These are phyloP conservation scores for Citrus trifoliata DNA, from an alignment of 345 rosid genomes.

Conservation along the genomic window DNA sequence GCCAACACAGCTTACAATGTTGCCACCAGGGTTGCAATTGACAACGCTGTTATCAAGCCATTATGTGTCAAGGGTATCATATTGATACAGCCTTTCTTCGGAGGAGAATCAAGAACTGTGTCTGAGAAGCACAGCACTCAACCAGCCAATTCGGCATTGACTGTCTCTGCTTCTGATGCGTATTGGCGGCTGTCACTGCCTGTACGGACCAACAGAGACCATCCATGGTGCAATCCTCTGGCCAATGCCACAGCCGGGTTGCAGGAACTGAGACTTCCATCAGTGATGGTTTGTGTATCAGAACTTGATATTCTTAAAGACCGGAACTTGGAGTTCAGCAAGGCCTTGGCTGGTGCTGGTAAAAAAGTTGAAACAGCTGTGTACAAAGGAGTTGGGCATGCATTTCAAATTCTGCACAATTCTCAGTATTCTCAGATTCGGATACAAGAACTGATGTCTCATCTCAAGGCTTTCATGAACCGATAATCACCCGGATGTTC, in stretches of 20 bases:
- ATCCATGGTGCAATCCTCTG: slow-evolving; percentile 80
- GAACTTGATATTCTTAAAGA: slow-evolving; percentile 68
- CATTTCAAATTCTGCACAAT: slow-evolving; percentile 58
- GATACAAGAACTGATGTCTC: slow-evolving; percentile 57
- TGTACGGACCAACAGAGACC: slow-evolving; percentile 59
- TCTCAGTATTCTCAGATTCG: slow-evolving; percentile 40
- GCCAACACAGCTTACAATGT: slow-evolving; percentile 64
- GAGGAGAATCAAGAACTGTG: slow-evolving; percentile 49
- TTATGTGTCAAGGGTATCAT: slow-evolving; percentile 45
- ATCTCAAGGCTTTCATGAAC: slow-evolving; percentile 50
- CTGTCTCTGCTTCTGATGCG: slow-evolving; percentile 56
- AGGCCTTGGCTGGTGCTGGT: slow-evolving; percentile 45
- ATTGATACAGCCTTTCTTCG: slow-evolving; percentile 72
- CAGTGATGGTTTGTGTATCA: slow-evolving; percentile 55
- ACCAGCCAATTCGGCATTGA: slow-evolving; percentile 48
- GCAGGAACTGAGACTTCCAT: slow-evolving; percentile 21
- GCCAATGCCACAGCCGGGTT: slow-evolving; percentile 17
- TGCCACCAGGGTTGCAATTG: slow-evolving; percentile 23
- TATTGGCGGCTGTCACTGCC: slow-evolving; percentile 86
- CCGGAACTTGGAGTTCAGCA: slow-evolving; percentile 53
- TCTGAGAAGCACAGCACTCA: slow-evolving; percentile 51
- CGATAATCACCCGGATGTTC: background rate
- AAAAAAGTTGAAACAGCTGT: slow-evolving; percentile 50
- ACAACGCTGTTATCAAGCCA: slow-evolving; percentile 5
- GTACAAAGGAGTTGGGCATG: slow-evolving; percentile 75